Base-by-base conservation (phyloP, 23 red algal species). In the Chondrus crispus region DNA sequence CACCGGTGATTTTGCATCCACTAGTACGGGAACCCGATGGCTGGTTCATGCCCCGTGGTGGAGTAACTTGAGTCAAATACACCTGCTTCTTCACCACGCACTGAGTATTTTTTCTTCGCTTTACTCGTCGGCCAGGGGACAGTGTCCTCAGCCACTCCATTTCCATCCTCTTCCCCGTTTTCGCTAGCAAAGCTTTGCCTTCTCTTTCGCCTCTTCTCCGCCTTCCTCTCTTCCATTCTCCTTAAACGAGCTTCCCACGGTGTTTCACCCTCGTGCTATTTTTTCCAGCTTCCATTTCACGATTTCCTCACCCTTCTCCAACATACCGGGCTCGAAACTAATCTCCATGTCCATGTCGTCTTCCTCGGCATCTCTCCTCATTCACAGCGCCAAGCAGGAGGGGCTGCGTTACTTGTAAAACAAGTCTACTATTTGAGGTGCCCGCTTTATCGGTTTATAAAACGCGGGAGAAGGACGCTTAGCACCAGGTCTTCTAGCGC, bases 191-290 rank as follows among this genome's bases (percentile, higher is more conserved):
- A 68, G 18, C 48, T 60, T 36, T 93, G 76, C 29, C 88, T 45
- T 3, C 94, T 62, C 54, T 49, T 49, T 49, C 71, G 49, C 33
- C 93, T 87, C 38, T 91, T 93, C 46, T 93, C 92, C 16, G 68
- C 60, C 90, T 98, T 96, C 2, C 93, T 89, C 83, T 98, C 93
- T 62, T 58, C 53, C 49, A 41, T 46, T 50, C 94, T 42, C 16
- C 96, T 42, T 63, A 98, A 68, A 13, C 97, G 97, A 28, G 91
- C 93, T 66, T 96, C 93, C 97, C 93, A 99, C 46, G 44, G 58
- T 9, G 48, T 96, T 66, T 99, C 97, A 24, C 70, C 43, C 66
- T 45, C 41, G 47, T 77, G 85, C 38, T 72, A 24, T 52, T 96
- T 93, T 9, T 51, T 72, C 84, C 51, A 87, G 19, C 35, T 85